Evolutionary conservation across 331 rosid species (phyloP).

Genomic region (Erythrophleum ivorense): DNA sequence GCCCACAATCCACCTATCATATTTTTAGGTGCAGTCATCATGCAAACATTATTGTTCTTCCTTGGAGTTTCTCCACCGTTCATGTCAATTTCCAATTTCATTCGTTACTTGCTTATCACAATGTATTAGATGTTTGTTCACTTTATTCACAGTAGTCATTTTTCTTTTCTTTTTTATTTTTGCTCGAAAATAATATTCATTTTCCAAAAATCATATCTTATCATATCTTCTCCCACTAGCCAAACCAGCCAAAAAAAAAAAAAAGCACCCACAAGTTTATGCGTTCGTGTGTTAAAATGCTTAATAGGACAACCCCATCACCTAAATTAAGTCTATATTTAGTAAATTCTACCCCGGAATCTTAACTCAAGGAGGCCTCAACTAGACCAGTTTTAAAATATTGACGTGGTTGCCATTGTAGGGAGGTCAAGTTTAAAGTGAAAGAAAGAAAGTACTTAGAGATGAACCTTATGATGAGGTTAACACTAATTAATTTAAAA

Average conservation of each 20-base stretch:
- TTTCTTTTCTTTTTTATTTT: background rate
- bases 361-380: constrained; percentile 3
- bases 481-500: background rate
- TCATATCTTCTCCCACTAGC: constrained; percentile 42
- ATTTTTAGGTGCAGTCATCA: background rate
- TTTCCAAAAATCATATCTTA: constrained; percentile 49
- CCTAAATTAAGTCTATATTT: background rate
- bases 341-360: background rate
- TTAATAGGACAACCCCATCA: background rate
- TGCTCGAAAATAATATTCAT: constrained; percentile 21
- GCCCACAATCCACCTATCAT: constrained; percentile 10
- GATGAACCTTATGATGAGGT: background rate
- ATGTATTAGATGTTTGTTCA: constrained; percentile 18
- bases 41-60: constrained; percentile 8
- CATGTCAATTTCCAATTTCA: constrained; percentile 35
- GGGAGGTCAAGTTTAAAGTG: constrained; percentile 19
- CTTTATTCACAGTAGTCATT: background rate
- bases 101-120: constrained; percentile 6
- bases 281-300: background rate
- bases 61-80: constrained; percentile 32
- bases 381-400: background rate
- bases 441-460: background rate
- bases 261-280: constrained; percentile 6
- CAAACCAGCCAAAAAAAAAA: background rate
- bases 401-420: background rate